These are phyloP conservation scores for Samsoniella hepiali DNA, from an alignment of 2,329 filamentous ascomycete species.

Conservation along the genomic window DNA sequence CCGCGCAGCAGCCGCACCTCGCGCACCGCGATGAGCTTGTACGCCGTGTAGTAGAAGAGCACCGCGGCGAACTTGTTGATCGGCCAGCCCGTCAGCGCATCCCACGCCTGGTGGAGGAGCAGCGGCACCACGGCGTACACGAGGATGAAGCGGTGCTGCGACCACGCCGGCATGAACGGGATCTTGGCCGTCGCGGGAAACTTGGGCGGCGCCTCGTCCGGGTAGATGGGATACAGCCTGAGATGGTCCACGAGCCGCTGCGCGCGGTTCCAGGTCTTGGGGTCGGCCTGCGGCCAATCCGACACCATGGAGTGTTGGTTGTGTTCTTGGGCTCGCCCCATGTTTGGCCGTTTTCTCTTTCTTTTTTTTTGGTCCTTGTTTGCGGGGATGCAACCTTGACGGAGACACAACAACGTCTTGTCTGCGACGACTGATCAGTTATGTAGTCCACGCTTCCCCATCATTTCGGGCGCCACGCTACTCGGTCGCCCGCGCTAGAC, in stretches of 20 bases:
- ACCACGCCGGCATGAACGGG: constrained; percentile 29
- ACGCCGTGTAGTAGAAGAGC: constrained; percentile 30
- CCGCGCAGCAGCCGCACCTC: constrained; percentile 29
- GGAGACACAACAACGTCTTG: too few relatives aligned
- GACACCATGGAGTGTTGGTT: constrained; percentile 24
- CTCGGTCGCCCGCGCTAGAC: too few relatives aligned
- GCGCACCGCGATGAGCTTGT: constrained; percentile 30
- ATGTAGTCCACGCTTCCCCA: too few relatives aligned
- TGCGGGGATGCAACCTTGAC: too few relatives aligned
- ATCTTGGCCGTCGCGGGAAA: constrained; percentile 32
- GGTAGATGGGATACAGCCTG: constrained; percentile 20
- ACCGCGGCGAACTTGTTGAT: constrained; percentile 15
- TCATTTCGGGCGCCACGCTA: constrained; percentile 39
- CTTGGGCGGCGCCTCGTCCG: constrained; percentile 25
- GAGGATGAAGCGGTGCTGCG: constrained; percentile 32
- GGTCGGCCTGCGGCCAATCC: constrained; percentile 22
- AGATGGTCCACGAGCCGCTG: constrained; percentile 22
- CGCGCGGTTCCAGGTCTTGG: constrained; percentile 21
- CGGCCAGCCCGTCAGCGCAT: constrained; percentile 18
- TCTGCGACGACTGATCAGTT: too few relatives aligned
- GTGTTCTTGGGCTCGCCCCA: constrained; percentile 12
- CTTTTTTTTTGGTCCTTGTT: too few relatives aligned
- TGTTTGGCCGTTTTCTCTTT: background rate
- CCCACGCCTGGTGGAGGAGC: constrained; percentile 25
- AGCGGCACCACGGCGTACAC: constrained; percentile 27